phyloP scores from a whole-genome alignment of 129 eudicot genomes.

The Solidago caesia region DNA sequence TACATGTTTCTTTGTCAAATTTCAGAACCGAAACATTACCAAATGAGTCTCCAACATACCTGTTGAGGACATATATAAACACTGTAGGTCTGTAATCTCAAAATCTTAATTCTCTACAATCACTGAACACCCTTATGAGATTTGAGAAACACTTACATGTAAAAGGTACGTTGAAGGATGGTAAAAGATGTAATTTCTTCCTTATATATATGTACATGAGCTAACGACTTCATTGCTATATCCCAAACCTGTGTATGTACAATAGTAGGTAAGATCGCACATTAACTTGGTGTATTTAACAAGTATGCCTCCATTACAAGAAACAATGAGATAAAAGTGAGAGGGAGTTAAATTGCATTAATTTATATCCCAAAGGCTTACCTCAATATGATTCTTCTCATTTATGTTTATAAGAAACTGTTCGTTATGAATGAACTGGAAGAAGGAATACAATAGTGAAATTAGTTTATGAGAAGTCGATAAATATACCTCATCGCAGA shows the following conservation, averaged over 20 bases:
- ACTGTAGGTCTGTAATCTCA: neutral
- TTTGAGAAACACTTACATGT: slow-evolving; percentile 56
- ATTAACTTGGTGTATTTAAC: slow-evolving; percentile 17
- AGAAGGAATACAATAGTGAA: neutral
- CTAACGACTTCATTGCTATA: slow-evolving; percentile 48
- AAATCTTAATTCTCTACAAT: neutral
- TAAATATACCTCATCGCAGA: slow-evolving; percentile 12
- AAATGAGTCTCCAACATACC: slow-evolving; percentile 82
- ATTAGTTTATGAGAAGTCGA: slow-evolving; percentile 16
- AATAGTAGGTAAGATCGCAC: neutral
- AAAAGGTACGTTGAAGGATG: slow-evolving; percentile 60
- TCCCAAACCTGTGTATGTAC: slow-evolving; percentile 78
- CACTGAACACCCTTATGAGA: slow-evolving; percentile 21
- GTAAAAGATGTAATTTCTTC: slow-evolving; percentile 74
- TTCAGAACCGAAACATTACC: slow-evolving; percentile 75
- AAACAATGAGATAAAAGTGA: neutral
- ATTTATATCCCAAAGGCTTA: slow-evolving; percentile 29
- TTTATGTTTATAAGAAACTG: slow-evolving; percentile 67
- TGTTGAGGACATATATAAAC: slow-evolving; percentile 29
- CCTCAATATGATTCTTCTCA: slow-evolving; percentile 75
- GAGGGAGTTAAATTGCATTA: slow-evolving; percentile 11
- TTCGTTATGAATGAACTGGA: slow-evolving; percentile 78
- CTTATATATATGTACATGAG: slow-evolving; percentile 47
- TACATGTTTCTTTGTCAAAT: slow-evolving; percentile 52
- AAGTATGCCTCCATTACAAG: slow-evolving; percentile 6